Evolutionary conservation across 306 rosid genomes (phyloP).

Genomic region (Rubus parviflorus): DNA sequence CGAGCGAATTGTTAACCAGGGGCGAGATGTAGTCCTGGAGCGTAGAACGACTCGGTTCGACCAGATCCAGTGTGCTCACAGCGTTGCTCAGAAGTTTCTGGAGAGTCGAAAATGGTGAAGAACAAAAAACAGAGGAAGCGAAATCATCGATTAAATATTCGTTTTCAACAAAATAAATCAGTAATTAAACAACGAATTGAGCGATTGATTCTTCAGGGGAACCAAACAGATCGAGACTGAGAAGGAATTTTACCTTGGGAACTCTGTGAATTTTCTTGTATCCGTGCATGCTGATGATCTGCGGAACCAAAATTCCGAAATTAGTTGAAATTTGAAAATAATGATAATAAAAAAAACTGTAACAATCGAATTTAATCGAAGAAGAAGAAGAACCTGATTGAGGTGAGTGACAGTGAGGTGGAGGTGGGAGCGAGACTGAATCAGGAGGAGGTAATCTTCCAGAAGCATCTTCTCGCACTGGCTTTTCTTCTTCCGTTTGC

Average conservation of each 20-base stretch:
- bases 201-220: no score
- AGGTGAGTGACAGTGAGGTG: not conserved
- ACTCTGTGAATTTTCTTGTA: constrained; percentile 49
- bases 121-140: not conserved
- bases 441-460: not conserved
- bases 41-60: constrained; percentile 62
- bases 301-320: not conserved
- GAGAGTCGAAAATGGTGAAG: not conserved
- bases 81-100: constrained; percentile 51
- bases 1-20: constrained; percentile 35
- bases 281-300: constrained; percentile 74
- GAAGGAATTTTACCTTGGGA: constrained; percentile 48
- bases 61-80: constrained; percentile 44
- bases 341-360: not conserved
- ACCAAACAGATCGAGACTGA: no score
- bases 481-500: not conserved
- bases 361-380: not conserved
- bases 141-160: not conserved
- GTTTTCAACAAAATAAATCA: no score
- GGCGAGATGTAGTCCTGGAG: constrained; percentile 47
- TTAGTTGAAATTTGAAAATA: not conserved
- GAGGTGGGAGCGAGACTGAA: not conserved
- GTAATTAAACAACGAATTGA: no score
- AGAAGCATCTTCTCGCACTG: not conserved
- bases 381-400: not conserved